phyloP scores from a whole-genome alignment of 495 filamentous ascomycete species.

The Aspergillus biplanus region DNA sequence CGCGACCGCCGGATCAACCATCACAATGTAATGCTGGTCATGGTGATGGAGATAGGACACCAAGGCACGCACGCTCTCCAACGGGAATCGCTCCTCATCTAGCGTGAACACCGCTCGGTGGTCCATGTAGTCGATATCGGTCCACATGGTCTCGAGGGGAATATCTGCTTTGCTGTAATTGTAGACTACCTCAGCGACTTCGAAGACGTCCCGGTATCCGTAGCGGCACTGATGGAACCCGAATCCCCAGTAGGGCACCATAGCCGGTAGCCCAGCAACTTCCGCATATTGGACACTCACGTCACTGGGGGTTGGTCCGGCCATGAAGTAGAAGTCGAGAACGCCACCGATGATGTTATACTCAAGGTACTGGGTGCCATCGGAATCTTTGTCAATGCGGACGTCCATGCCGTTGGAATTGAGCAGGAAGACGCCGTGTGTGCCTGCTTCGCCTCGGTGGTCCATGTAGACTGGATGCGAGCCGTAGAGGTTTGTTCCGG shows the following conservation, averaged over 20 bases:
- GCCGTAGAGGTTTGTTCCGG: slow-evolving; percentile 79
- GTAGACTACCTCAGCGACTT: slow-evolving; percentile 76
- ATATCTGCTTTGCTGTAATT: slow-evolving; percentile 79
- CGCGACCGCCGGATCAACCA: slow-evolving; percentile 83
- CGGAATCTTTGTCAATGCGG: slow-evolving; percentile 68
- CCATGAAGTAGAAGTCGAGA: slow-evolving; percentile 85
- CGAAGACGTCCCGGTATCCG: slow-evolving; percentile 76
- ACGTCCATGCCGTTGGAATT: slow-evolving; percentile 90
- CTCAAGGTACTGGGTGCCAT: slow-evolving; percentile 73
- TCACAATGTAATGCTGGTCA: slow-evolving; percentile 80
- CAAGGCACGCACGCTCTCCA: slow-evolving; percentile 67
- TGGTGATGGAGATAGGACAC: slow-evolving; percentile 72
- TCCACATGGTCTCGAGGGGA: slow-evolving; percentile 89
- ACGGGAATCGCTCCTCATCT: slow-evolving; percentile 73
- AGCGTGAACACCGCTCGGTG: slow-evolving; percentile 70
- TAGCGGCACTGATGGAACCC: slow-evolving; percentile 87
- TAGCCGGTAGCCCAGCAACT: slow-evolving; percentile 67
- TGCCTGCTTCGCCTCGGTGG: slow-evolving; percentile 64
- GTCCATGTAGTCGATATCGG: slow-evolving; percentile 83
- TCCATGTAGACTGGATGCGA: slow-evolving; percentile 86
- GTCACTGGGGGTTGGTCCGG: slow-evolving; percentile 71
- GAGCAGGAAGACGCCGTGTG: slow-evolving; percentile 82
- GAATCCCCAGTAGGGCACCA: slow-evolving; percentile 87
- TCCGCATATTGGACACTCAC: slow-evolving; percentile 76
- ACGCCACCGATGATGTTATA: slow-evolving; percentile 84